Conservation (phyloP, 169 alveolate genomes). For the Babesia microti region DNA sequence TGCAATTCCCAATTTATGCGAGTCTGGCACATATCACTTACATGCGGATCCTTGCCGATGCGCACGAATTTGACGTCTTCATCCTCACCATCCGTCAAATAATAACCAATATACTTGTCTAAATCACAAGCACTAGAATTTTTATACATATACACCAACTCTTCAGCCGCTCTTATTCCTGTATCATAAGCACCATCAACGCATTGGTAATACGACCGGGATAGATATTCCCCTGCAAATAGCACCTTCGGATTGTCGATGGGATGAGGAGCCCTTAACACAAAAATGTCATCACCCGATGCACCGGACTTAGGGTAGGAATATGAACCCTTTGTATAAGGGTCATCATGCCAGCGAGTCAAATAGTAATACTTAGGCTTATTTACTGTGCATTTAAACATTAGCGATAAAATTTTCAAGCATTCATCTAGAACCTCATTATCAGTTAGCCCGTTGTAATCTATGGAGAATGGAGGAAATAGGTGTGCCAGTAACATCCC, state of each 20-base stretch:
- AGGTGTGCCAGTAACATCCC: constrained; percentile 61
- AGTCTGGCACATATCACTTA: too few species aligned
- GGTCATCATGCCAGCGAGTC: constrained; percentile 58
- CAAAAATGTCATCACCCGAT: constrained; percentile 54
- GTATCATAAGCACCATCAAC: constrained; percentile 66
- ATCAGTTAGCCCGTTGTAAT: constrained; percentile 38
- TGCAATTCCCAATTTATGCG: too few species aligned
- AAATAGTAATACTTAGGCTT: constrained; percentile 46
- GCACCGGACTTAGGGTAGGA: constrained; percentile 54
- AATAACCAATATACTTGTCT: constrained; percentile 32
- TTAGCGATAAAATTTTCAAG: constrained; percentile 37
- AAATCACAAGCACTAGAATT: constrained; percentile 2
- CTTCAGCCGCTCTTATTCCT: constrained; percentile 66
- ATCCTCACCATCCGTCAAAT: constrained; percentile 64
- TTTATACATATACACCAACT: constrained; percentile 51
- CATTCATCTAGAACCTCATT: constrained; percentile 45
- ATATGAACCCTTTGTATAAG: constrained; percentile 54
- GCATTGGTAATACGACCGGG: constrained; percentile 58
- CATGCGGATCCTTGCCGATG: too few species aligned
- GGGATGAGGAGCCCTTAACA: constrained; percentile 61
- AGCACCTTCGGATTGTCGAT: constrained; percentile 43
- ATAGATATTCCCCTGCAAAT: constrained; percentile 60
- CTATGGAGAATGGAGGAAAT: constrained; percentile 58
- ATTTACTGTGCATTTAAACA: constrained; percentile 36
- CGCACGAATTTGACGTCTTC: too few species aligned